Conservation (phyloP, 176 grass and related monocot species). For the Bromus sterilis region DNA sequence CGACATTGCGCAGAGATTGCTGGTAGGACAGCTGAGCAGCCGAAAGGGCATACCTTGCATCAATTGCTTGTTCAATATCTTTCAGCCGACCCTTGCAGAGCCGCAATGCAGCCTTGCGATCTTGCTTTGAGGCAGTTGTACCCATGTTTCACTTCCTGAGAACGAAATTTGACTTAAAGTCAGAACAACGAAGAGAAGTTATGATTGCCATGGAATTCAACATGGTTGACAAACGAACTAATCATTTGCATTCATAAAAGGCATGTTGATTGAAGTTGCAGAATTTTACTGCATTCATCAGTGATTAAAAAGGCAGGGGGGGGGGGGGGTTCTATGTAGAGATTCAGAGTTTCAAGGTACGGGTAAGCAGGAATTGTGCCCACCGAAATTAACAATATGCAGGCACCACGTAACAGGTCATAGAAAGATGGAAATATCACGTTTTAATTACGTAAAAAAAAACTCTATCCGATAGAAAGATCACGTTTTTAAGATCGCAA, state of each 20-base stretch:
- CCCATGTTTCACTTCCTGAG: constrained; percentile 34
- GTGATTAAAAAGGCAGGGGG: neutral
- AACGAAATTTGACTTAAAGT: constrained; percentile 1
- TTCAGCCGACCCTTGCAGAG: constrained; percentile 49
- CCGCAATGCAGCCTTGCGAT: constrained; percentile 11
- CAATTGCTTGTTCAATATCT: constrained; percentile 30
- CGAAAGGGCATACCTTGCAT: constrained; percentile 49
- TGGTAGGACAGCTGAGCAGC: constrained; percentile 48
- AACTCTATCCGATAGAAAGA: neutral
- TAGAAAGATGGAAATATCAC: too few relatives aligned
- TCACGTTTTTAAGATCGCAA: neutral
- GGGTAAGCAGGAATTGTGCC: neutral
- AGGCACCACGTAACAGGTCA: neutral
- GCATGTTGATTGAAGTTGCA: neutral
- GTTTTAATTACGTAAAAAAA: too few relatives aligned
- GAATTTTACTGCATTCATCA: neutral
- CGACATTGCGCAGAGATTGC: constrained; percentile 41
- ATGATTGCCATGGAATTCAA: neutral
- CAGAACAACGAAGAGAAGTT: neutral
- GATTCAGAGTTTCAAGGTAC: neutral
- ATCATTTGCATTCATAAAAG: neutral
- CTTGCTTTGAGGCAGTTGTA: constrained; percentile 36
- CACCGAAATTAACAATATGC: neutral
- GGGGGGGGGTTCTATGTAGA: too few relatives aligned
- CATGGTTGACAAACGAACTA: neutral